Evolutionary conservation across 371 early-diverging fungal species (phyloP).

Genomic region (Rhizopus stolonifer): DNA sequence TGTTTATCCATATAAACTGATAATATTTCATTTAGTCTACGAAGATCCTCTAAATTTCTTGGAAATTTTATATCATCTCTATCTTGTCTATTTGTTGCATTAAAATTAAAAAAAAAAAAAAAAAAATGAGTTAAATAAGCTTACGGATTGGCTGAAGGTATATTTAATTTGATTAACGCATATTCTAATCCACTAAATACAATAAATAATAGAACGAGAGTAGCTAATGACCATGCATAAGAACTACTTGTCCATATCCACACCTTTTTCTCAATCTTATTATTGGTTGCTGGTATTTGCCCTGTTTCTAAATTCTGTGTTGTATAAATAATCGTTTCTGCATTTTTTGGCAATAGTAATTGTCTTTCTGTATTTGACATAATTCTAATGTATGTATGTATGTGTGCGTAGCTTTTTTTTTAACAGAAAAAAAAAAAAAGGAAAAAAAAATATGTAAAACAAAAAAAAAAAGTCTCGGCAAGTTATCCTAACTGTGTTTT

Average conservation of each 20-base stretch:
- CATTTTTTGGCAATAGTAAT: slow-evolving; percentile 3
- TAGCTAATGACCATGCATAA: slow-evolving; percentile 39
- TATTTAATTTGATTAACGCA: slow-evolving; percentile 30
- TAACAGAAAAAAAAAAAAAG: too few species aligned
- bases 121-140: too few species aligned
- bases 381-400: too few species aligned
- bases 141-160: slow-evolving; percentile 44
- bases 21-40: slow-evolving; percentile 54
- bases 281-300: not conserved
- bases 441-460: too few species aligned
- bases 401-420: too few species aligned
- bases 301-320: slow-evolving; percentile 12
- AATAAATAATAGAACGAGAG: slow-evolving; percentile 31
- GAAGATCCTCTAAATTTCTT: slow-evolving; percentile 54
- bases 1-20: slow-evolving; percentile 58
- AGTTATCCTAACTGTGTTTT: too few species aligned
- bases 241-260: slow-evolving; percentile 45
- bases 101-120: too few species aligned
- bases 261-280: slow-evolving; percentile 12
- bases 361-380: not conserved
- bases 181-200: slow-evolving; percentile 36
- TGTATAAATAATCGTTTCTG: not conserved
- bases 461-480: too few species aligned
- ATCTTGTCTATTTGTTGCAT: slow-evolving; percentile 42
- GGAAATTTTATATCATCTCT: slow-evolving; percentile 58